Percentiles rank a stretch among this genome's conserved stretches.
Evolutionary conservation across 805 yeast genomes (phyloP).

Genomic region (Scheffersomyces stipitis): DNA sequence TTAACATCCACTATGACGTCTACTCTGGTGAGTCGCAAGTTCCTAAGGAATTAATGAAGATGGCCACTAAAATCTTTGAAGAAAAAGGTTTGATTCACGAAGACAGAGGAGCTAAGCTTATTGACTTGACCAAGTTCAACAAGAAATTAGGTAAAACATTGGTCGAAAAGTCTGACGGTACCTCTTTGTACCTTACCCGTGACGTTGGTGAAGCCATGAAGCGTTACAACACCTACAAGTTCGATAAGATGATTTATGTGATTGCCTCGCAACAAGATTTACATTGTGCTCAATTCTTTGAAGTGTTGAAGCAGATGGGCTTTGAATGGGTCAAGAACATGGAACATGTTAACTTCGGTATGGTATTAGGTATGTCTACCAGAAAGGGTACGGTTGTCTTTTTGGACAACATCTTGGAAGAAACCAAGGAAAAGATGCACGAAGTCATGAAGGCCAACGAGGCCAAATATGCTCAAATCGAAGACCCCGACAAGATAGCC

Average conservation of each 20-base stretch:
- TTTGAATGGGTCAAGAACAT: constrained; percentile 80
- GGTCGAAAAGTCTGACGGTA: constrained; percentile 93
- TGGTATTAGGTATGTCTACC: constrained; percentile 98
- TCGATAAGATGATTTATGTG: constrained; percentile 95
- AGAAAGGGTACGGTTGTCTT: constrained; percentile 99
- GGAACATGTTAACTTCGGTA: constrained; percentile 89
- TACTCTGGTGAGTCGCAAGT: constrained; percentile 98
- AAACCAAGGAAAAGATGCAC: constrained; percentile 91
- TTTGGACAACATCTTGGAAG: constrained; percentile 89
- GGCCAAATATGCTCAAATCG: constrained; percentile 87
- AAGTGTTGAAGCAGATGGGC: constrained; percentile 87
- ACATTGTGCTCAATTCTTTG: constrained; percentile 91
- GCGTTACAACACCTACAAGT: constrained; percentile 78
- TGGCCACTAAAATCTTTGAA: constrained; percentile 60
- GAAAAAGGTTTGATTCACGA: constrained; percentile 73
- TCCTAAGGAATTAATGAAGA: constrained; percentile 64
- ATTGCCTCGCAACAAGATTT: constrained; percentile 96
- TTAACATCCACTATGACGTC: constrained; percentile 82
- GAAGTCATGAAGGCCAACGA: constrained; percentile 94
- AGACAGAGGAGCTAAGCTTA: constrained; percentile 87
- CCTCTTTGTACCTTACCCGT: constrained; percentile 90
- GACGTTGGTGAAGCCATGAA: constrained; percentile 96
- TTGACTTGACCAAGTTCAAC: constrained; percentile 80
- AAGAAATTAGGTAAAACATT: constrained; percentile 92
- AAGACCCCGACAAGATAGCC: constrained; percentile 91